Conservation (phyloP, 2,329 filamentous ascomycete genomes). For the Phaeosphaeria sp. region DNA sequence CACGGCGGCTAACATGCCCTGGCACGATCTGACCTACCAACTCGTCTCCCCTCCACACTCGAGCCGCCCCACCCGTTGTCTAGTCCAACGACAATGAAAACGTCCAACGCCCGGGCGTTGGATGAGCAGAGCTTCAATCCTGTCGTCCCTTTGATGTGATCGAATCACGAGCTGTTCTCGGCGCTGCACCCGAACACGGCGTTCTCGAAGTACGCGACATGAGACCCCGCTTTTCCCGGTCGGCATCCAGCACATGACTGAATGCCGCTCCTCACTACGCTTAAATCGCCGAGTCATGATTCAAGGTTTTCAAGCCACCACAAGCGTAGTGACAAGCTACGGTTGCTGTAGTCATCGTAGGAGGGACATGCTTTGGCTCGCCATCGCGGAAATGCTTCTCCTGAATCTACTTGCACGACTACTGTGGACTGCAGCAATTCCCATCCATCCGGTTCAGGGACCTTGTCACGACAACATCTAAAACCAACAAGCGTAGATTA, state of each 20-base stretch:
- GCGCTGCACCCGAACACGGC: not conserved
- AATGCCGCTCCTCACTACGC: not conserved
- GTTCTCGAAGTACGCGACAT: constrained; percentile 1
- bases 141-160: not conserved
- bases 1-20: constrained; percentile 3
- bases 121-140: not conserved
- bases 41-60: not conserved
- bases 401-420: not conserved
- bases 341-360: not conserved
- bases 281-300: not conserved
- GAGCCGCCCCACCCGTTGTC: constrained; percentile 1
- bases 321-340: not conserved
- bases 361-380: not conserved
- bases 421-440: not conserved
- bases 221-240: constrained; percentile 5
- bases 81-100: constrained; percentile 1
- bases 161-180: constrained; percentile 2
- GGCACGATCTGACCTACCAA: constrained; percentile 1
- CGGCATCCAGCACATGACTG: not conserved
- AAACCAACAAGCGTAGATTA: not conserved
- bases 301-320: not conserved
- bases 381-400: not conserved
- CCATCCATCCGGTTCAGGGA: constrained; percentile 2
- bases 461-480: not conserved
- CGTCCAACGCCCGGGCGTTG: not conserved